phyloP scores from a whole-genome alignment of 2,329 filamentous ascomycete species.

The Sporothrix mexicana region DNA sequence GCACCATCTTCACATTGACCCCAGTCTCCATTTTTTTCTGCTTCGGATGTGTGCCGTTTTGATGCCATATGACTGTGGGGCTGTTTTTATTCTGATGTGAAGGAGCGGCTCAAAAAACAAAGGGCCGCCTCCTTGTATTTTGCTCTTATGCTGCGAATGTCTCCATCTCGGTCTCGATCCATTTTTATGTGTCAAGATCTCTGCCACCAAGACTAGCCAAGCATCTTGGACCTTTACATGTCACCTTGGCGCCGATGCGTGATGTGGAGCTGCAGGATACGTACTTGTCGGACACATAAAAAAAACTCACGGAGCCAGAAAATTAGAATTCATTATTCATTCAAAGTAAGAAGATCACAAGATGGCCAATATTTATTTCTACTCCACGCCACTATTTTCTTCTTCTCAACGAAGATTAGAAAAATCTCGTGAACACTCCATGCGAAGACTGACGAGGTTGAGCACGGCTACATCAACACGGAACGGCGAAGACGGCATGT shows the following conservation, averaged over 20 bases:
- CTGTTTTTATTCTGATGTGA: neutral
- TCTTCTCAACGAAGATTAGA: no score
- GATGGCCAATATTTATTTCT: no score
- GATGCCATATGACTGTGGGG: conserved; percentile 26
- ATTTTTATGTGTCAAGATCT: neutral
- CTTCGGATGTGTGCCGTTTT: conserved; percentile 17
- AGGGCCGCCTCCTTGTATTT: no score
- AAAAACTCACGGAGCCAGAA: no score
- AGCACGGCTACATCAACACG: neutral
- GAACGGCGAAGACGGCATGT: neutral
- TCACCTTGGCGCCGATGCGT: conserved; percentile 12
- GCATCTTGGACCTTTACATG: conserved; percentile 2
- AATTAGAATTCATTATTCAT: no score
- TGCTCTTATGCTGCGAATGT: no score
- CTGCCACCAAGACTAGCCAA: neutral
- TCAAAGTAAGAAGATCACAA: no score
- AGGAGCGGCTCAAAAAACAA: neutral
- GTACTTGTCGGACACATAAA: no score
- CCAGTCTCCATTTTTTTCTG: neutral
- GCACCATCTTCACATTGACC: neutral
- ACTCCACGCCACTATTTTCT: no score
- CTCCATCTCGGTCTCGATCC: no score
- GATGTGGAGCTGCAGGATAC: no score
- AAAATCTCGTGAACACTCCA: neutral
- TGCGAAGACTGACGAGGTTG: neutral